A percentile compares a stretch with the other conserved stretches of the same genome.
Conservation (phyloP, 2,329 filamentous ascomycete genomes). For the Venturia asperata region DNA sequence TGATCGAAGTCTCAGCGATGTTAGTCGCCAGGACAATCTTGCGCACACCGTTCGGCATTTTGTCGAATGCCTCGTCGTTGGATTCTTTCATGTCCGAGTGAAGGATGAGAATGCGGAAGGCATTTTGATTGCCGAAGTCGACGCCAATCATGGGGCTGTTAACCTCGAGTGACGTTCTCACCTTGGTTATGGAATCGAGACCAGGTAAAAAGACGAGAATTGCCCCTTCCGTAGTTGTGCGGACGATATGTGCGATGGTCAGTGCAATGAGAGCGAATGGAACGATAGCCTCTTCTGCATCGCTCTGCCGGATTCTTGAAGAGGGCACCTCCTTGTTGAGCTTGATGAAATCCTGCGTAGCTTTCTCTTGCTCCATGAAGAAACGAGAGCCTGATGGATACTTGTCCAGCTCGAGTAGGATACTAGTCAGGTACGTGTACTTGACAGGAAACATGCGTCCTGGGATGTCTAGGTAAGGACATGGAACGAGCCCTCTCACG, state of each 20-base stretch:
- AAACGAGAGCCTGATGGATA: neutral
- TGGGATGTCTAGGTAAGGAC: conserved; percentile 39
- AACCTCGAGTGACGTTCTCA: conserved; percentile 28
- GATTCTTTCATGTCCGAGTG: conserved; percentile 42
- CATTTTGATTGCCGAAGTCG: conserved; percentile 35
- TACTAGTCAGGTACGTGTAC: conserved; percentile 39
- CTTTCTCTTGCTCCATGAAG: neutral
- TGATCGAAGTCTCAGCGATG: conserved; percentile 46
- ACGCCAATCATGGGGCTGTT: conserved; percentile 22
- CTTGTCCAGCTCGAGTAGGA: conserved; percentile 28
- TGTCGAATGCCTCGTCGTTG: conserved; percentile 38
- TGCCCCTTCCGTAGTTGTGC: conserved; percentile 23
- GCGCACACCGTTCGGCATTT: conserved; percentile 36
- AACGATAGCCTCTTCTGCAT: conserved; percentile 2
- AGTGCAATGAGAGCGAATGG: conserved; percentile 8
- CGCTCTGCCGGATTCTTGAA: neutral
- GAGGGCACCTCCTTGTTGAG: neutral
- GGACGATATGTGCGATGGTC: conserved; percentile 18
- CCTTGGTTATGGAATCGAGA: conserved; percentile 33
- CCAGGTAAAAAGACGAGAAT: conserved; percentile 47
- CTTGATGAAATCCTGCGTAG: neutral
- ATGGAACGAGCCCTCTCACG: conserved; percentile 30
- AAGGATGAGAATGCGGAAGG: conserved; percentile 40
- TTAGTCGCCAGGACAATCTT: conserved; percentile 47
- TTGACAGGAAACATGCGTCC: conserved; percentile 37